phyloP scores from a whole-genome alignment of 805 yeast species.

The Saccharomycopsis lassenensis region DNA sequence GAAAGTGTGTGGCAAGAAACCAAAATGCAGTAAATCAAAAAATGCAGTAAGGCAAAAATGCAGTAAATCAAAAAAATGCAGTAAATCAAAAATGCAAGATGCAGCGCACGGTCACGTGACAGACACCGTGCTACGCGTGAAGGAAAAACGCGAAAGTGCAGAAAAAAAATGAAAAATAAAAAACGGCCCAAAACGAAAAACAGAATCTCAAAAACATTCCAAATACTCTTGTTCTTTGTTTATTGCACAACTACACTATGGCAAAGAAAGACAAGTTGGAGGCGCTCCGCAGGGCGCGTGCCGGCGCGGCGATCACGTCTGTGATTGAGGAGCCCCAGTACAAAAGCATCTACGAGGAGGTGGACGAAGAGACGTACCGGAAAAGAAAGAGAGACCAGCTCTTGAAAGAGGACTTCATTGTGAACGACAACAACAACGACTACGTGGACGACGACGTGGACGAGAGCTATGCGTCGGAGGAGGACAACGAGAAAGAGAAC shows the following conservation, averaged over 20 bases:
- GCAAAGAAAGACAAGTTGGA: conserved; percentile 39
- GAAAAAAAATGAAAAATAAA: too few species aligned
- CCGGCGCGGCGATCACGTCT: conserved; percentile 35
- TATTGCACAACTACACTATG: conserved; percentile 23
- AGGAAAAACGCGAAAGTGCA: too few species aligned
- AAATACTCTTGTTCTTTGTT: too few species aligned
- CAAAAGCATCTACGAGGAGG: conserved; percentile 70
- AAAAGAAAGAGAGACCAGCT: conserved; percentile 69
- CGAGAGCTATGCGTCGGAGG: conserved; percentile 21
- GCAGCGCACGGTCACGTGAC: too few species aligned
- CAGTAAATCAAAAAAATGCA: too few species aligned
- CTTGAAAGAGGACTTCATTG: conserved; percentile 85
- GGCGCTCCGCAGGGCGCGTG: conserved; percentile 53
- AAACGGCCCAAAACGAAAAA: too few species aligned
- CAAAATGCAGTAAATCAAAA: too few species aligned
- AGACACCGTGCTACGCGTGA: too few species aligned
- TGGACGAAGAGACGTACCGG: conserved; percentile 71
- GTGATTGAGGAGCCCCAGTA: conserved; percentile 38
- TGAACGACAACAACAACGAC: conserved; percentile 89
- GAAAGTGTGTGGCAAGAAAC: too few species aligned
- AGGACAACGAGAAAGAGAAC: conserved; percentile 18
- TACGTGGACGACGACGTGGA: conserved; percentile 69
- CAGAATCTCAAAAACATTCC: too few species aligned
- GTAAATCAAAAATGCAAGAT: too few species aligned
- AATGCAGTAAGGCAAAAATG: too few species aligned